Base-by-base conservation (phyloP, 2,329 filamentous ascomycete species). In the Thelonectria blattea region DNA sequence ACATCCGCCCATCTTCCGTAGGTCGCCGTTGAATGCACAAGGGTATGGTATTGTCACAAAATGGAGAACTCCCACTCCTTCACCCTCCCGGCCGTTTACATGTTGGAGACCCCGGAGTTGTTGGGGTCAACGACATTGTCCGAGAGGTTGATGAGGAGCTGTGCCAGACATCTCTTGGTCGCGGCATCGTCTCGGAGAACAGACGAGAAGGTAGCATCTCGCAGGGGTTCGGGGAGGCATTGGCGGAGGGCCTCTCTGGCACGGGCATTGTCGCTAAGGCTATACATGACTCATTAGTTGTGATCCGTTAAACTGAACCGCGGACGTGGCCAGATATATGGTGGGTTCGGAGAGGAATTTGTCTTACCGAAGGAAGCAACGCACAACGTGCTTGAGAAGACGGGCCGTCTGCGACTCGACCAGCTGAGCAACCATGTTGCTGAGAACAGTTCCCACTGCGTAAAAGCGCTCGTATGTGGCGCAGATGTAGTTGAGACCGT, bases 391-490 rank as follows among this genome's bases (percentile, higher is more conserved):
- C 85, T 99, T 99, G 22, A 99, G 86, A 48, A 99, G 83, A 53
- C 95, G 86, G 30, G 96, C 95, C 1, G 95, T 99, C 79, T 99
- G 95, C 73, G 97, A 94, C 78, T 99, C 95, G 41, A 98, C 95
- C 39, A 99, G 85, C 79, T 98, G 94, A 54, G 91, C 93, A 58
- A 99, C 95, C 95, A 99, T 99, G 75, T 98, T 99, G 80, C 92
- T 97, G 41, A 99, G 82, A 6, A 99, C 95, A 1, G 95, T 99
- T 6, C 95, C 95, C 5, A 99, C 95, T 8, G 95, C 95, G 70
- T 98, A 99, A 79, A 99, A 99, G 18, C 95, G 87, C 81, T 99
- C 95, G 72, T 99, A 99, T 1, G 95, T 99, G 66, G 96, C 94
- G 79, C 95, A 99, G 60, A 99, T 99, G 78, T 99, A 99, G 72